phyloP scores from a whole-genome alignment of 2,329 filamentous ascomycete genomes.

The Aspergillus flavus region DNA sequence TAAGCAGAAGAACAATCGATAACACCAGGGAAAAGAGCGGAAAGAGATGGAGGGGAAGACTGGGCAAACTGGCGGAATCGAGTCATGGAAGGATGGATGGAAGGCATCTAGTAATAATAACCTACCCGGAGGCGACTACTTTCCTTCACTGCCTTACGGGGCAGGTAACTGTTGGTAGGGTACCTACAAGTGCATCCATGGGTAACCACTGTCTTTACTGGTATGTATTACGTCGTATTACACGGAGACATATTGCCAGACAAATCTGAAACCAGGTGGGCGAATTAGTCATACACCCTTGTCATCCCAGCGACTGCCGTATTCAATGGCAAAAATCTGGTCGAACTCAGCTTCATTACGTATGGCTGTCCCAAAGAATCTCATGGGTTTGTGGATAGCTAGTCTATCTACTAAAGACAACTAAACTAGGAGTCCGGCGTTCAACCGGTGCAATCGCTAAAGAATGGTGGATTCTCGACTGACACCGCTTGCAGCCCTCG shows the following conservation, averaged over 20 bases:
- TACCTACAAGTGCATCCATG: not conserved
- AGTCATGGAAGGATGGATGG: not conserved
- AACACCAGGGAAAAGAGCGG: not conserved
- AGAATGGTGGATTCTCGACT: not conserved
- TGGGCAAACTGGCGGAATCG: slow-evolving; percentile 6
- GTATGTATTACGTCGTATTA: not conserved
- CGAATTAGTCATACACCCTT: slow-evolving; percentile 1
- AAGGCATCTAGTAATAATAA: not conserved
- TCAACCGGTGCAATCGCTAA: not conserved
- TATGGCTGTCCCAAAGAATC: not conserved
- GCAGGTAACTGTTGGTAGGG: not conserved
- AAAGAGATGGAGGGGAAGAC: slow-evolving; percentile 2
- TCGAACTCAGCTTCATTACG: not conserved
- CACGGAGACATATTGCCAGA: not conserved
- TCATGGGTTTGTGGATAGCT: not conserved
- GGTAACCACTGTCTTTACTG: not conserved
- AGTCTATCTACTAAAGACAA: not conserved
- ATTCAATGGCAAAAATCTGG: not conserved
- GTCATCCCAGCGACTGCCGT: not conserved
- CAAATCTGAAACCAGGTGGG: slow-evolving; percentile 4
- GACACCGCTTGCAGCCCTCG: slow-evolving; percentile 1
- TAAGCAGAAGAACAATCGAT: not conserved
- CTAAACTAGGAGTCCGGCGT: slow-evolving; percentile 1
- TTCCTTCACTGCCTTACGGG: not conserved
- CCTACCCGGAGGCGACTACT: not conserved